Conservation (phyloP, 208 protist species). For the Naegleria fowleri region DNA sequence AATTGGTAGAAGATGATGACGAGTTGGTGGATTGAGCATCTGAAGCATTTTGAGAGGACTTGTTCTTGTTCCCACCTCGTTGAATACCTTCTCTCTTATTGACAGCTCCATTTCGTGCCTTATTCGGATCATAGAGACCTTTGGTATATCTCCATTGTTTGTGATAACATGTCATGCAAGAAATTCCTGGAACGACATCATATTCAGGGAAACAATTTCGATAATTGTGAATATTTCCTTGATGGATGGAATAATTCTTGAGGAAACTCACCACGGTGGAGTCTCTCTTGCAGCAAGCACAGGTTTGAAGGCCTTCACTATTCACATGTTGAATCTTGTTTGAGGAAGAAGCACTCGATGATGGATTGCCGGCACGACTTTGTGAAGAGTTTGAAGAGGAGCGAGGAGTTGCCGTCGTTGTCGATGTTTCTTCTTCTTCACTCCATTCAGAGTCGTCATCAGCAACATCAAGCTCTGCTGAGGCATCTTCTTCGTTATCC, state of each 20-base stretch:
- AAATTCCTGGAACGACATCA: background rate
- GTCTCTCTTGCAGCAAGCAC: background rate
- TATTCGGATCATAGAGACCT: background rate
- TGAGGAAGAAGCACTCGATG: no score
- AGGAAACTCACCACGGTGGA: background rate
- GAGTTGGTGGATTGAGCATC: background rate
- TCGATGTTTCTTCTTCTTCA: no score
- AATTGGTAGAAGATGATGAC: background rate
- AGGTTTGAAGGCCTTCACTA: background rate
- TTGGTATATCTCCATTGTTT: background rate
- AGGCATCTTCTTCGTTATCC: no score
- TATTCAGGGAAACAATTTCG: background rate
- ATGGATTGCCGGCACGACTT: no score
- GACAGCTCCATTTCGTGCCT: background rate
- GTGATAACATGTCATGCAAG: constrained; percentile 3
- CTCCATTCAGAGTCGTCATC: no score
- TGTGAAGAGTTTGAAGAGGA: no score
- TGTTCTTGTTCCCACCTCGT: no score
- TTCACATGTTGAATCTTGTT: no score
- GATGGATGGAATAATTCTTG: background rate
- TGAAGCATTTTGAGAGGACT: background rate
- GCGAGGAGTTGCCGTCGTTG: no score
- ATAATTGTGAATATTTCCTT: background rate
- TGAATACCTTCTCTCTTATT: background rate
- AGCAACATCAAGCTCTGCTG: no score